Evolutionary conservation across 2,329 filamentous ascomycete genomes (phyloP).

Genomic region (Aaosphaeria pasadenensis): DNA sequence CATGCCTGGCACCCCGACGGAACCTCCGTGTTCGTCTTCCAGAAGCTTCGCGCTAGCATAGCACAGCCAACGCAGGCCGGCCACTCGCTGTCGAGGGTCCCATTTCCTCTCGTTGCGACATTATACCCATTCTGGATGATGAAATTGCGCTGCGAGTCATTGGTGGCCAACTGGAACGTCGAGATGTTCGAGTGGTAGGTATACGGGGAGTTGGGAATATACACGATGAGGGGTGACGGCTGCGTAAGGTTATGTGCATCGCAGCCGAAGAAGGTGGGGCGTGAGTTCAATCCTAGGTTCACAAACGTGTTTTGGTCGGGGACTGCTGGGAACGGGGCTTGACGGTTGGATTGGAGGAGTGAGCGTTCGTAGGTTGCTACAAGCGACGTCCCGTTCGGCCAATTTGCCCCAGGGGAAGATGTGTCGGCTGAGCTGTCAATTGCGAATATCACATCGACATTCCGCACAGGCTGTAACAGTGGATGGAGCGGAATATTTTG

Average conservation of each 20-base stretch:
- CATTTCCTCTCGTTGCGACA: slow-evolving; percentile 44
- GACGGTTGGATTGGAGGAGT: slow-evolving; percentile 44
- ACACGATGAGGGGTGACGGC: slow-evolving; percentile 65
- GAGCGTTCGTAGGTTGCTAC: slow-evolving; percentile 58
- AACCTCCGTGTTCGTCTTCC: slow-evolving; percentile 64
- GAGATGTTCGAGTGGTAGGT: slow-evolving; percentile 73
- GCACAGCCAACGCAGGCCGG: slow-evolving; percentile 52
- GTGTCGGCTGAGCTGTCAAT: slow-evolving; percentile 73
- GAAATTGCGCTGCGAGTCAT: slow-evolving; percentile 75
- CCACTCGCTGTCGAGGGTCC: slow-evolving; percentile 50
- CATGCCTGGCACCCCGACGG: slow-evolving; percentile 70
- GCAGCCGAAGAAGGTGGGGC: slow-evolving; percentile 66
- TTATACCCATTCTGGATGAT: slow-evolving; percentile 63
- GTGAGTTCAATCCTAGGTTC: slow-evolving; percentile 57
- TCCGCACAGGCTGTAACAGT: slow-evolving; percentile 63
- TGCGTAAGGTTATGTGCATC: slow-evolving; percentile 51
- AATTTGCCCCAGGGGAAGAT: slow-evolving; percentile 41
- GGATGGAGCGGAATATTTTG: slow-evolving; percentile 42
- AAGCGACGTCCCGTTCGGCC: slow-evolving; percentile 61
- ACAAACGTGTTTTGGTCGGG: slow-evolving; percentile 57
- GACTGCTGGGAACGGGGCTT: slow-evolving; percentile 55
- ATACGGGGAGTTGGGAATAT: slow-evolving; percentile 59
- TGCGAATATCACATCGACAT: slow-evolving; percentile 75
- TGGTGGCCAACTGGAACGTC: slow-evolving; percentile 78
- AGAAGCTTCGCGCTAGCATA: slow-evolving; percentile 47